A percentile compares a stretch with the other conserved stretches of the same genome.
Evolutionary conservation across 805 yeast species (phyloP).

Genomic region (Saccharomycopsis capsularis): DNA sequence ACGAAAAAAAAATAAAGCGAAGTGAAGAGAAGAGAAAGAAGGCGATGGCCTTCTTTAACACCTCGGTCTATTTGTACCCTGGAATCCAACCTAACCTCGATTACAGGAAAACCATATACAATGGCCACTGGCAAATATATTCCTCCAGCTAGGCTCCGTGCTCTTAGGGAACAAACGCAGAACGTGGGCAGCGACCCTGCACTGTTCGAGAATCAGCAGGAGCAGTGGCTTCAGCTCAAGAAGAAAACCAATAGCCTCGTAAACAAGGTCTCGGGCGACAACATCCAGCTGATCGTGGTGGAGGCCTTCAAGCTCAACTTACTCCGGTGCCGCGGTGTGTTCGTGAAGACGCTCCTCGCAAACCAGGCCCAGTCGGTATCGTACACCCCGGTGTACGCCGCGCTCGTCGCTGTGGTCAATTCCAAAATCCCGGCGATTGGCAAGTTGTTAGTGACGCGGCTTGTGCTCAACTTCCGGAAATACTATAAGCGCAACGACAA

Average conservation of each 20-base stretch:
- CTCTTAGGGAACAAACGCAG: conserved; percentile 29
- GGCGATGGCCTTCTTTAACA: no score
- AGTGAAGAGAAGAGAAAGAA: not conserved
- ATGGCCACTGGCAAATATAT: conserved; percentile 31
- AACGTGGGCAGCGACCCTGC: conserved; percentile 22
- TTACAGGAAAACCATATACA: not conserved
- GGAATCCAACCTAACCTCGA: no score
- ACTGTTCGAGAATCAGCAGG: conserved; percentile 40
- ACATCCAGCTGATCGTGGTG: conserved; percentile 41
- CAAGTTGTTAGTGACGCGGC: conserved; percentile 43
- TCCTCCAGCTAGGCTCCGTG: conserved; percentile 47
- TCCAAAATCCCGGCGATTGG: conserved; percentile 68
- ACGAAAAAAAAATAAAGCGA: no score
- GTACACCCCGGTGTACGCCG: conserved; percentile 46
- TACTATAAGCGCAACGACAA: conserved; percentile 44
- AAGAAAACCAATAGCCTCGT: conserved; percentile 42
- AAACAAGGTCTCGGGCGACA: conserved; percentile 38
- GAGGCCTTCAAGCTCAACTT: conserved; percentile 54
- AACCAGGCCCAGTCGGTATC: conserved; percentile 39
- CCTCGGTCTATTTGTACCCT: no score
- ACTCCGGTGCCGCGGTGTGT: conserved; percentile 51
- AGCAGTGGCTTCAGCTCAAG: conserved; percentile 51
- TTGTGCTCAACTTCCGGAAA: conserved; percentile 52
- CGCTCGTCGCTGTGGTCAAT: conserved; percentile 54
- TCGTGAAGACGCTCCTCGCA: conserved; percentile 51